These are phyloP conservation scores for Fraxinus platypoda DNA, from an alignment of 305 asterid genomes.

Conservation along the genomic window DNA sequence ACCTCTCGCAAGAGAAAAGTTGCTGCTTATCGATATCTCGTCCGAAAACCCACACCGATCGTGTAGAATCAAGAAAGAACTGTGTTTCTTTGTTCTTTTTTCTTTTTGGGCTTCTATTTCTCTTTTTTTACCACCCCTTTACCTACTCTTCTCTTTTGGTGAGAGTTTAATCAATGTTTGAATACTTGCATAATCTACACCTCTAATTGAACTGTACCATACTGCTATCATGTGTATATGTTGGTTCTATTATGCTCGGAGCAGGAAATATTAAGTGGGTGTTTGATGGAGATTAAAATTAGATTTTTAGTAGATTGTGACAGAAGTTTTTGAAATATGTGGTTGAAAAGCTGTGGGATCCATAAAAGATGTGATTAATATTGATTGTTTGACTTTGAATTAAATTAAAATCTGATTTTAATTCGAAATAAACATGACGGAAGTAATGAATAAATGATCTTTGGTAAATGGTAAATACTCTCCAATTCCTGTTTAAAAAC, in stretches of 20 bases:
- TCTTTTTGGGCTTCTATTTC: neutral
- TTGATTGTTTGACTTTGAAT: no score
- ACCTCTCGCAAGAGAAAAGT: constrained; percentile 76
- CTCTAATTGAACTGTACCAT: neutral
- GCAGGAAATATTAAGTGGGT: neutral
- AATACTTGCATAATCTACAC: neutral
- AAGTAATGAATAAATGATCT: neutral
- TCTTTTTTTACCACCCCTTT: neutral
- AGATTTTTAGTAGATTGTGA: no score
- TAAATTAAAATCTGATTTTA: no score
- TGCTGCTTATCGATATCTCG: constrained; percentile 80
- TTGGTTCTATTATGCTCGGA: neutral
- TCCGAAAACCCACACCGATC: constrained; percentile 47
- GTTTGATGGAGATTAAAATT: no score
- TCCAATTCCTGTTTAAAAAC: neutral
- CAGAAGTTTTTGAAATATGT: no score
- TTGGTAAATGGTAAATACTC: neutral
- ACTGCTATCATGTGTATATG: neutral
- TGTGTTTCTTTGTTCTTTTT: neutral
- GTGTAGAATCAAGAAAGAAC: constrained; percentile 12
- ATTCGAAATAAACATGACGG: no score
- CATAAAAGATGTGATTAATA: no score
- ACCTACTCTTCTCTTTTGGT: neutral
- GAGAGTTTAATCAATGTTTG: neutral
- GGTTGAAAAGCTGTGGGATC: no score